Evolutionary conservation across 768 basidiomycete species (phyloP).

Genomic region (Hortiboletus campestris): DNA sequence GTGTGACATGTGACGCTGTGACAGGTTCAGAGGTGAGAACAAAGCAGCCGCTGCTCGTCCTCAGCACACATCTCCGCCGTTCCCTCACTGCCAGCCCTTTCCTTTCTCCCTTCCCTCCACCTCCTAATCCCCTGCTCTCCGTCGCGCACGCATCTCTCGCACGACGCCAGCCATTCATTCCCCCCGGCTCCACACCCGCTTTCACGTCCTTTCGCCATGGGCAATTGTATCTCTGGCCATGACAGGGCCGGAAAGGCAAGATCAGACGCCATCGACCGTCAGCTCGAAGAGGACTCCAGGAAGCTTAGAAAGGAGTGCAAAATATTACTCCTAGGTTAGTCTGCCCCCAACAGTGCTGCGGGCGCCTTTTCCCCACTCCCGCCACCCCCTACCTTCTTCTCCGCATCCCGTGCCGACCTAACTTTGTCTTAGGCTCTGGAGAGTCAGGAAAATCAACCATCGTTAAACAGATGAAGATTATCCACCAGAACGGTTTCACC

Average conservation of each 20-base stretch:
- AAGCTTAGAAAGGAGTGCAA: constrained; percentile 87
- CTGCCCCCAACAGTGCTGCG: neutral
- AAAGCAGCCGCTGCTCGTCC: constrained; percentile 17
- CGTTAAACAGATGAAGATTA: constrained; percentile 99
- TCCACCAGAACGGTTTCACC: constrained; percentile 90
- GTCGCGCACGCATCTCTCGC: neutral
- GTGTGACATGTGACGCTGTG: constrained; percentile 22
- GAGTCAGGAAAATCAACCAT: constrained; percentile 96
- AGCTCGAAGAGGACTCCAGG: constrained; percentile 82
- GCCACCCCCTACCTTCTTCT: neutral
- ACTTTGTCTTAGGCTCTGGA: constrained; percentile 68
- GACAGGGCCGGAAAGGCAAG: constrained; percentile 59
- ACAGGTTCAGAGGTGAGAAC: constrained; percentile 26
- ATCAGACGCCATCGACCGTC: constrained; percentile 76
- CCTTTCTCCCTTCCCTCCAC: too few species aligned
- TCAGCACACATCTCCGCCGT: constrained; percentile 9
- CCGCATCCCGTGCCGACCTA: neutral
- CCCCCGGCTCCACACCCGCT: neutral
- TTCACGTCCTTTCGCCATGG: constrained; percentile 42
- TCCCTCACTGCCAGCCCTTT: constrained; percentile 3
- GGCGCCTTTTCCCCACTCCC: constrained; percentile 11
- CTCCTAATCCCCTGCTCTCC: neutral
- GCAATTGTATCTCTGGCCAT: constrained; percentile 59
- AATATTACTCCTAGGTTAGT: constrained; percentile 86
- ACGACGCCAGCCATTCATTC: neutral